Evolutionary conservation across 768 basidiomycete genomes (phyloP).

Genomic region (Scleroderma citrinum): DNA sequence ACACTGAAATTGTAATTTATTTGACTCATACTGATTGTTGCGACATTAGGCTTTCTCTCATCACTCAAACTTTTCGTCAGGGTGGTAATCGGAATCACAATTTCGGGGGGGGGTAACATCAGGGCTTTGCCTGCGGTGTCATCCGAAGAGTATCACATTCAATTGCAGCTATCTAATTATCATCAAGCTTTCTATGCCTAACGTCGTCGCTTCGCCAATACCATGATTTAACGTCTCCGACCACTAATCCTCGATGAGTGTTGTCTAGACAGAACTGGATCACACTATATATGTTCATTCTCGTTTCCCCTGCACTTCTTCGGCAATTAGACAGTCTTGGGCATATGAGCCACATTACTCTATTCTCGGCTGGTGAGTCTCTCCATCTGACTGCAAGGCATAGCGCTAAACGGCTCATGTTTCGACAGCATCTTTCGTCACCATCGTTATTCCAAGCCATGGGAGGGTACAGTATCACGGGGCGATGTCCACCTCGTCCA

Average conservation of each 20-base stretch:
- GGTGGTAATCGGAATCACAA: no score
- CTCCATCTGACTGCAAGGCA: slow-evolving; percentile 2
- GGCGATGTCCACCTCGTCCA: slow-evolving; percentile 70
- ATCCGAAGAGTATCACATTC: no score
- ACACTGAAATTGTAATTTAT: no score
- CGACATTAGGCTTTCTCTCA: no score
- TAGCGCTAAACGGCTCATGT: background rate
- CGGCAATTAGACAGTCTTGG: slow-evolving; percentile 79
- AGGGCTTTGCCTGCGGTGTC: no score
- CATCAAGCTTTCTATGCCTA: slow-evolving; percentile 89
- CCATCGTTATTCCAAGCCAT: slow-evolving; percentile 76
- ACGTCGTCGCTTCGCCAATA: slow-evolving; percentile 79
- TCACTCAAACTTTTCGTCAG: no score
- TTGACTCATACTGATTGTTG: no score
- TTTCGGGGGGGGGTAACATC: no score
- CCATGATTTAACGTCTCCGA: slow-evolving; percentile 64
- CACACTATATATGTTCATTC: slow-evolving; percentile 63
- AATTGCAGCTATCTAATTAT: slow-evolving; percentile 92
- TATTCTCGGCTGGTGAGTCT: slow-evolving; percentile 80
- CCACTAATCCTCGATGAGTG: slow-evolving; percentile 63
- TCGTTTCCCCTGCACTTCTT: slow-evolving; percentile 79
- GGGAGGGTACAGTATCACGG: slow-evolving; percentile 52
- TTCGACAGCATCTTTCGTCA: slow-evolving; percentile 60
- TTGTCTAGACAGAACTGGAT: slow-evolving; percentile 82
- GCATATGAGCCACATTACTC: slow-evolving; percentile 85